Evolutionary conservation across 2,329 filamentous ascomycete genomes (phyloP).

Genomic region (Podosphaera aphanis): DNA sequence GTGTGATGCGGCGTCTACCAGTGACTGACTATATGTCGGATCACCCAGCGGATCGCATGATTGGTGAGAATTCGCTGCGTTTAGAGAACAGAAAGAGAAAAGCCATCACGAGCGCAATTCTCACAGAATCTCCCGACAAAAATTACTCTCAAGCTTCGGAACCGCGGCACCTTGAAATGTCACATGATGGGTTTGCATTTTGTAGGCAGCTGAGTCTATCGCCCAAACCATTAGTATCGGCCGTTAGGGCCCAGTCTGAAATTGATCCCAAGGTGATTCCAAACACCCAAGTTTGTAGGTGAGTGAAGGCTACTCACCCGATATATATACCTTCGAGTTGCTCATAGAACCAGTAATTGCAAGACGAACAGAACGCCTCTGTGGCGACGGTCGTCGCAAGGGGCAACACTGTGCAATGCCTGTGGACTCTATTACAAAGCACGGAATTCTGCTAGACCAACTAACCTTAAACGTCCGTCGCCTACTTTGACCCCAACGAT

Average conservation of each 20-base stretch:
- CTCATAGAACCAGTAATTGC: slow-evolving; percentile 49
- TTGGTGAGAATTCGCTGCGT: slow-evolving; percentile 7
- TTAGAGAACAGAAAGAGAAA: slow-evolving; percentile 7
- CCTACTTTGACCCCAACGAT: slow-evolving; percentile 18
- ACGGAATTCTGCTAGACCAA: slow-evolving; percentile 72
- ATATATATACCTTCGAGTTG: background rate
- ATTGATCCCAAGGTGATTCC: slow-evolving; percentile 14
- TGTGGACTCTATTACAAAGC: slow-evolving; percentile 90
- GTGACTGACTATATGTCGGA: slow-evolving; percentile 13
- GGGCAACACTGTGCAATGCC: slow-evolving; percentile 90
- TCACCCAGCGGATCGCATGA: slow-evolving; percentile 10
- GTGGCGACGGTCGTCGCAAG: slow-evolving; percentile 81
- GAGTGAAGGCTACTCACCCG: slow-evolving; percentile 13
- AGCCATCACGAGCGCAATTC: slow-evolving; percentile 5
- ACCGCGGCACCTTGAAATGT: background rate
- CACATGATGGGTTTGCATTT: background rate
- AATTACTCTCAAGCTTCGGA: slow-evolving; percentile 4
- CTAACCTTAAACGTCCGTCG: slow-evolving; percentile 62
- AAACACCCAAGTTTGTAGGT: slow-evolving; percentile 51
- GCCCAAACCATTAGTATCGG: background rate
- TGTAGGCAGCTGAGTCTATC: background rate
- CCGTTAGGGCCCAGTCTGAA: background rate
- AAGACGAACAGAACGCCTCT: slow-evolving; percentile 80
- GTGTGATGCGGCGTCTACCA: slow-evolving; percentile 6
- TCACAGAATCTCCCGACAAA: slow-evolving; percentile 9